These are phyloP conservation scores for Chalaropsis ovoidea DNA, from an alignment of 2,329 filamentous ascomycete species.

Conservation along the genomic window DNA sequence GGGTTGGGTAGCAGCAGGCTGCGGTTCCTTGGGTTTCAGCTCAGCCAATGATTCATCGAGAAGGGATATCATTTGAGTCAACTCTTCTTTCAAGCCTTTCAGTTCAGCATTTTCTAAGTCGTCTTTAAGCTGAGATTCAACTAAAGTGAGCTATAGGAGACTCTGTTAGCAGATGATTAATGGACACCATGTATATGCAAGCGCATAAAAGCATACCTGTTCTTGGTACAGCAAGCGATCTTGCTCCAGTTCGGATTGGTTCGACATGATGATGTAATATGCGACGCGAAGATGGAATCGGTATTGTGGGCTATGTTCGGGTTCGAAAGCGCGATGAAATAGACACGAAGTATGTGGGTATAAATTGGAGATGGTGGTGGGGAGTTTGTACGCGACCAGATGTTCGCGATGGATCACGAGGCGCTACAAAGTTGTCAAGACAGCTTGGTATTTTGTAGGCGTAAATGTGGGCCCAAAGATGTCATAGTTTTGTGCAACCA, in stretches of 20 bases:
- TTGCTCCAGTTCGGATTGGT: constrained; percentile 36
- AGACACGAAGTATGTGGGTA: neutral
- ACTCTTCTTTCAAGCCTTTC: constrained; percentile 64
- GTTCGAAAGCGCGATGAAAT: neutral
- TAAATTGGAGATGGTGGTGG: neutral
- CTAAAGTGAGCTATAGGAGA: constrained; percentile 57
- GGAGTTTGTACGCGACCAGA: neutral
- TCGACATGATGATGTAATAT: constrained; percentile 17
- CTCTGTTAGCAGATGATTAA: constrained; percentile 26
- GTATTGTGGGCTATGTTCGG: neutral
- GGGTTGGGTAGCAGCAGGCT: constrained; percentile 38
- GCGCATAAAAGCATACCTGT: constrained; percentile 37
- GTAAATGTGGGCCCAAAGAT: constrained; percentile 5
- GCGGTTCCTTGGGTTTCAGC: constrained; percentile 48
- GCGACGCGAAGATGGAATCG: too few species aligned
- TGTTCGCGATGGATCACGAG: neutral
- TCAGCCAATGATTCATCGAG: constrained; percentile 73
- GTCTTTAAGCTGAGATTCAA: constrained; percentile 63
- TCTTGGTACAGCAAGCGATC: constrained; percentile 48
- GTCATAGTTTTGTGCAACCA: neutral
- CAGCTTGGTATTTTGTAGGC: neutral
- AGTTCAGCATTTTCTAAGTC: constrained; percentile 74
- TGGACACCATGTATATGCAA: constrained; percentile 9
- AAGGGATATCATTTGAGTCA: constrained; percentile 69
- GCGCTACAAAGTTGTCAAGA: neutral